Base-by-base conservation (phyloP, 78 protist genomes). In the Speleostelium caveatum region DNA sequence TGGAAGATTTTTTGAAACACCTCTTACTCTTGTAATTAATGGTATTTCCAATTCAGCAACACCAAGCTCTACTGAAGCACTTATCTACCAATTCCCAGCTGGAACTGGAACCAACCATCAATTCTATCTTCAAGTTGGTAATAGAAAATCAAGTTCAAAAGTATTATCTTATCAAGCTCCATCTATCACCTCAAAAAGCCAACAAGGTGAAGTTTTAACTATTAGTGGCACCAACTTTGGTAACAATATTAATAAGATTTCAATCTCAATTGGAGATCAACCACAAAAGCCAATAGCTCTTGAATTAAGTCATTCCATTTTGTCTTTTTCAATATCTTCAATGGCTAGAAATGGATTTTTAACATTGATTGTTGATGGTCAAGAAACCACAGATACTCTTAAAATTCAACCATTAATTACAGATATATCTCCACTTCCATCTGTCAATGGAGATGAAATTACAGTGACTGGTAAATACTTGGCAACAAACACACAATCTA, bases 1-100 rank as follows among this genome's bases (percentile, higher is more conserved):
- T 0, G 78, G 78, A 41, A 28, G 78, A 28, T 72, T 41, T 12
- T 72, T 72, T 72, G 78, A 72, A 30, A 72, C 63, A 26, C 6
- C 10, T 33, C 49, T 8, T 2, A 51, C 49, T 12, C n/a, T 45
- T 45, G 6, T 10, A 45, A 45, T 14, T 45, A 45, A 10, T 45
- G 53, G 10, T 14, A 10, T 45, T 45, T 10, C 10, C 10, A 14
- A 45, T 10, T n/a, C n/a, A n/a, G n/a, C n/a, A n/a, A n/a, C n/a
- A n/a, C n/a, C n/a, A n/a, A n/a, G n/a, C n/a, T n/a, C n/a, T n/a
- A n/a, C n/a, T n/a, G n/a, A n/a, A n/a, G n/a, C n/a, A n/a, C n/a
- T 58, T n/a, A 14, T n/a, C 7, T 58, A 58, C 63, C 16, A 19
- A 19, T 19, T 58, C 7, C 63, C 24, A n/a, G 63, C 63, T 58